phyloP scores from a whole-genome alignment of 805 yeast genomes.

The Blastobotrys parvus region DNA sequence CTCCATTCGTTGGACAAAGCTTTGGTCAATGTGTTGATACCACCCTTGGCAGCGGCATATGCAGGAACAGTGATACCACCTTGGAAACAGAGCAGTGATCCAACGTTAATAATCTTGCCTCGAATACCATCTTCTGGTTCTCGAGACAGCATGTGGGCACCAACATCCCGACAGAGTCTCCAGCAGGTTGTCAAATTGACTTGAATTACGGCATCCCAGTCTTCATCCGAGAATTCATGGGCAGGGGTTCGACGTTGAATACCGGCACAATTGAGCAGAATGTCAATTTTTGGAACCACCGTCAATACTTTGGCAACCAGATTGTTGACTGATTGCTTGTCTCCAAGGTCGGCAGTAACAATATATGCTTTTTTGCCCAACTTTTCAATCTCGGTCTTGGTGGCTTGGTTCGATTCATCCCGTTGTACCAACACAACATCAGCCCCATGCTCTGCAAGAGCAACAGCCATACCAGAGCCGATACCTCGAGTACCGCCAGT shows the following conservation, averaged over 20 bases:
- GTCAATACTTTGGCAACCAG: conserved; percentile 28
- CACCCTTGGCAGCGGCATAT: conserved; percentile 38
- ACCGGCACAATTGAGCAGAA: conserved; percentile 39
- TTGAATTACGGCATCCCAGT: conserved; percentile 33
- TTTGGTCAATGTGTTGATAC: conserved; percentile 31
- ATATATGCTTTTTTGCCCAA: conserved; percentile 25
- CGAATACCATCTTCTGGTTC: conserved; percentile 17
- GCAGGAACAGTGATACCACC: conserved; percentile 34
- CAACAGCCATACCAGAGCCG: conserved; percentile 45
- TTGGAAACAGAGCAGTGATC: conserved; percentile 34
- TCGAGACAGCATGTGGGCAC: conserved; percentile 30
- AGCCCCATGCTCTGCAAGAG: conserved; percentile 45
- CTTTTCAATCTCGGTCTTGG: conserved; percentile 23
- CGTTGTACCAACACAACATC: conserved; percentile 35
- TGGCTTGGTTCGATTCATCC: conserved; percentile 23
- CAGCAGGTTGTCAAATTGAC: conserved; percentile 35
- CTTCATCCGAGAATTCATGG: conserved; percentile 31
- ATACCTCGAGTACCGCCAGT: conserved; percentile 56
- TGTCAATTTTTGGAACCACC: conserved; percentile 30
- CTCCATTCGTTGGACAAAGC: conserved; percentile 40
- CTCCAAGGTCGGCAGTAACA: conserved; percentile 22
- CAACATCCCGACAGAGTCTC: conserved; percentile 32
- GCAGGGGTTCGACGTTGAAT: conserved; percentile 29
- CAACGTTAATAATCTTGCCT: conserved; percentile 38
- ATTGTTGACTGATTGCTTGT: conserved; percentile 24